A percentile compares a stretch with the other conserved stretches of the same genome.
These are phyloP conservation scores for Wakefieldia striispora DNA, from an alignment of 768 basidiomycete species.

Conservation along the genomic window DNA sequence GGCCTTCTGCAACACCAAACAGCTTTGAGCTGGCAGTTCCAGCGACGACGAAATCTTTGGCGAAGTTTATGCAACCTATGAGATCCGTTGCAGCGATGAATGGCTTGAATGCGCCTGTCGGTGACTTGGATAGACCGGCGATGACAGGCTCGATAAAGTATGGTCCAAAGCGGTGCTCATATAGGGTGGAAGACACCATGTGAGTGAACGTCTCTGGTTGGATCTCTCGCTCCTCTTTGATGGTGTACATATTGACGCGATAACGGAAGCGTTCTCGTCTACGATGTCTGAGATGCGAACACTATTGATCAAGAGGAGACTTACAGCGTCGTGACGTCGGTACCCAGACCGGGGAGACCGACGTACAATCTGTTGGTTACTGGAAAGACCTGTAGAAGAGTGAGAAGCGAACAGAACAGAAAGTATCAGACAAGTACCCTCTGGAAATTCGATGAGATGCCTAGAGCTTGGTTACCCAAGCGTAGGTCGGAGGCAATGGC, in stretches of 20 bases:
- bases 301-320: conserved; percentile 20
- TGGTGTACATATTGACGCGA: conserved; percentile 98
- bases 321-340: conserved; percentile 91
- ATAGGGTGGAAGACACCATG: conserved; percentile 92
- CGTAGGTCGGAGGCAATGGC: conserved; percentile 96
- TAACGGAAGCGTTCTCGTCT: conserved; percentile 91
- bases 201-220: conserved; percentile 95
- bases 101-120: conserved; percentile 72
- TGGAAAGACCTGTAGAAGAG: conserved; percentile 73
- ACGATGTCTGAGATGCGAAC: conserved; percentile 4
- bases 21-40: conserved; percentile 92
- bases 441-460: conserved; percentile 90
- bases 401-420: conserved; percentile 8
- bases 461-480: conserved; percentile 82
- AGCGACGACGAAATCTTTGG: conserved; percentile 95
- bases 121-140: conserved; percentile 79
- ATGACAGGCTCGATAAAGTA: conserved; percentile 97
- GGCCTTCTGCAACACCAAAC: conserved; percentile 95
- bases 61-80: conserved; percentile 90
- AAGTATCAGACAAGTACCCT: conserved; percentile 57
- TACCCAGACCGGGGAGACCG: conserved; percentile 89
- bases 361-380: conserved; percentile 90
- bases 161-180: conserved; percentile 93
- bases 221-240: conserved; percentile 98
- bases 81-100: conserved; percentile 96